A percentile compares a stretch with the other conserved stretches of the same genome.
phyloP scores from a whole-genome alignment of 345 rosid genomes.

The Populus euphratica region DNA sequence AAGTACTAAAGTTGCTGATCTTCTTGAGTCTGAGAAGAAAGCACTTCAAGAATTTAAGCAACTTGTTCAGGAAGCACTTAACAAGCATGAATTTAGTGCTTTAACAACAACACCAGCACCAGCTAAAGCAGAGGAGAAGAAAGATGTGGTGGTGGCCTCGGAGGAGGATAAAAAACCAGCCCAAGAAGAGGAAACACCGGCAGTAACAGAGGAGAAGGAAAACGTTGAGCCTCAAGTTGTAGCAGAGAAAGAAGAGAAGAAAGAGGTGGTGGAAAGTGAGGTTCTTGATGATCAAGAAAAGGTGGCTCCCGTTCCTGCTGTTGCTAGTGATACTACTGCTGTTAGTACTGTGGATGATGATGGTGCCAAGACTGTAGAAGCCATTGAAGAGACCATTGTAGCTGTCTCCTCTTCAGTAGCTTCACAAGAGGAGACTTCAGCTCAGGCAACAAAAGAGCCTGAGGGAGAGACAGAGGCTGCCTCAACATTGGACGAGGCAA shows the following conservation, averaged over 20 bases:
- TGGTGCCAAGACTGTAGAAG: constrained; percentile 29
- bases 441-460: neutral
- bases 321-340: neutral
- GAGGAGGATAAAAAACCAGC: constrained; percentile 10
- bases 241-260: neutral
- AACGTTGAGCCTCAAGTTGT: neutral
- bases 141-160: neutral
- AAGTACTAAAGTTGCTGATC: constrained; percentile 28
- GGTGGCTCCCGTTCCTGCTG: neutral
- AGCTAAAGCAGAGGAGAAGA: constrained; percentile 5
- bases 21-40: constrained; percentile 28
- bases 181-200: neutral
- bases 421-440: constrained; percentile 10
- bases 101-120: neutral
- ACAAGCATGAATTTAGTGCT: constrained; percentile 21
- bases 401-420: constrained; percentile 20
- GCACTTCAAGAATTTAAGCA: constrained; percentile 27
- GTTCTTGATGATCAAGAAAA: neutral
- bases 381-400: constrained; percentile 29
- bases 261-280: neutral
- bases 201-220: constrained; percentile 1
- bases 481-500: neutral
- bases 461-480: constrained; percentile 1
- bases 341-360: constrained; percentile 17
- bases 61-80: constrained; percentile 30